Base-by-base conservation (phyloP, 805 yeast genomes). In the Nakazawaea populi region DNA sequence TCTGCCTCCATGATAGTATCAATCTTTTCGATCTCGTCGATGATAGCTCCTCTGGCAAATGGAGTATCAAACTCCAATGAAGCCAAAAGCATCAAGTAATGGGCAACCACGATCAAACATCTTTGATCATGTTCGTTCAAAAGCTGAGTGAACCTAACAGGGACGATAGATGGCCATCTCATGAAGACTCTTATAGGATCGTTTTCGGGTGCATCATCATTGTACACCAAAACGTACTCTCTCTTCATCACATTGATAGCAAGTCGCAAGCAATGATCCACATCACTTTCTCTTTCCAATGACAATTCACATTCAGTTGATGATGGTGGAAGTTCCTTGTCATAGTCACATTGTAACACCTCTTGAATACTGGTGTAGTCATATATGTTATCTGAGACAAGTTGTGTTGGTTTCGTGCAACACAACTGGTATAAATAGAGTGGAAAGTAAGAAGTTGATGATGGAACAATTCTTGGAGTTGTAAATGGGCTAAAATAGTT, bases 71-170 rank as follows among this genome's bases (percentile, higher is more conserved):
- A 14, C 7, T 50, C 32, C 9, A 31, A 11, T 3, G 49, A 41
- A 7, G 11, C 31, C n/a, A 50, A 41, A 8, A 50, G 18, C 18
- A 28, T 30, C 31, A 50, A 14, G 42, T 41, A 50, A 34, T 50
- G 52, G n/a, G 49, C 52, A 24, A 46, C 46, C 2, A 50, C 29
- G 30, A 50, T 45, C 40, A 50, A 46, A 24, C 32, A 10, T 30
- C 46, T 40, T 14, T 27, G 44, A 18, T 50, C 40, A 28, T 45
- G 52, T 31, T 9, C 27, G 8, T 34, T 42, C 11, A 50, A 31
- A 24, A 46, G 27, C 9, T 18, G 8, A 2, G 29, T 41, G 18
- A 45, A 45, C 7, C 34, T 30, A 4, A 14, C 39, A 6, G 52
- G 39, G 12, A 45, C 29, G 5, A 41, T 40, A 4, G 49, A 45